phyloP scores from a whole-genome alignment of 805 yeast genomes.

The Candida insectorum region DNA sequence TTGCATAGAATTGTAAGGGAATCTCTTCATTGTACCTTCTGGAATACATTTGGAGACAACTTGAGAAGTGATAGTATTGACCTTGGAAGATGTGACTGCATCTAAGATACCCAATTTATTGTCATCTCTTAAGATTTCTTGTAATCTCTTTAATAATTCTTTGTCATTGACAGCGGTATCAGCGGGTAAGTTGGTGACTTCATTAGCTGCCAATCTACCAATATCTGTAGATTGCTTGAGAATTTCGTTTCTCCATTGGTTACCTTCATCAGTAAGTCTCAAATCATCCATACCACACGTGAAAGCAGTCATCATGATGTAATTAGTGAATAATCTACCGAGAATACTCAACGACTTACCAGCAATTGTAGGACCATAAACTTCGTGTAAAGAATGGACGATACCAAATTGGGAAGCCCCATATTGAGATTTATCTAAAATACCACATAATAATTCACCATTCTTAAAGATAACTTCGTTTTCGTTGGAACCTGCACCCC shows the following conservation, averaged over 20 bases:
- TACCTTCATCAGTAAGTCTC: slow-evolving; percentile 88
- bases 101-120: slow-evolving; percentile 88
- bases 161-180: slow-evolving; percentile 48
- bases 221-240: slow-evolving; percentile 72
- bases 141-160: slow-evolving; percentile 83
- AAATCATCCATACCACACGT: slow-evolving; percentile 99
- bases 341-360: slow-evolving; percentile 88
- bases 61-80: slow-evolving; percentile 86
- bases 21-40: slow-evolving; percentile 89
- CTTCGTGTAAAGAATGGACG: slow-evolving; percentile 93
- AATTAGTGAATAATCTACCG: slow-evolving; percentile 92
- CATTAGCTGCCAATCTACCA: slow-evolving; percentile 91
- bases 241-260: slow-evolving; percentile 81
- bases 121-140: slow-evolving; percentile 93
- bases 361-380: slow-evolving; percentile 87
- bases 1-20: slow-evolving; percentile 97
- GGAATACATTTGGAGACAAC: slow-evolving; percentile 96
- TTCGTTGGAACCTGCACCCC: slow-evolving; percentile 85
- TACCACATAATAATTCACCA: slow-evolving; percentile 90
- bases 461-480: slow-evolving; percentile 80
- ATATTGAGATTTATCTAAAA: slow-evolving; percentile 94
- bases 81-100: slow-evolving; percentile 92
- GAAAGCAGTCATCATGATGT: slow-evolving; percentile 86
- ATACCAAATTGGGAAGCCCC: slow-evolving; percentile 98
- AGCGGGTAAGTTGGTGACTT: slow-evolving; percentile 76